A percentile compares a stretch with the other conserved stretches of the same genome.
Evolutionary conservation across 345 rosid species (phyloP).

Genomic region (Linum trigynum): DNA sequence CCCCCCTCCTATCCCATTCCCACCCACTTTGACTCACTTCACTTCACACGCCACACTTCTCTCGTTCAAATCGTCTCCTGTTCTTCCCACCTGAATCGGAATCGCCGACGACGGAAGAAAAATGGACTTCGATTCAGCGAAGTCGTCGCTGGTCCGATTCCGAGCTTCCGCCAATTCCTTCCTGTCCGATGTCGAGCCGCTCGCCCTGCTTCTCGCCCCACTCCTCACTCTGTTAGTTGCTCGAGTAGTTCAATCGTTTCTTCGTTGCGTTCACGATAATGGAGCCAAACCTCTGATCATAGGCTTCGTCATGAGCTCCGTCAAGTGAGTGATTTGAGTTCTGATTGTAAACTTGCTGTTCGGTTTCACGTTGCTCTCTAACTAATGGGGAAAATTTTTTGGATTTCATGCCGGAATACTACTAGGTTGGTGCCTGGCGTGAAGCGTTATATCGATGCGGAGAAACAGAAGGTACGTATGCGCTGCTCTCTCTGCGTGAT

Average conservation of each 20-base stretch:
- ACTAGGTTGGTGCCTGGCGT: conserved; percentile 76
- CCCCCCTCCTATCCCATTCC: neutral
- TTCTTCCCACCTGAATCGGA: neutral
- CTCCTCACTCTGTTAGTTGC: conserved; percentile 54
- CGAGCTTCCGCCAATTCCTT: conserved; percentile 50
- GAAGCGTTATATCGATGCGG: conserved; percentile 61
- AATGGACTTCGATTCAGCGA: neutral
- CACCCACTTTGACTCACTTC: neutral
- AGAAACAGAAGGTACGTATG: conserved; percentile 84
- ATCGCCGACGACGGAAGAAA: neutral
- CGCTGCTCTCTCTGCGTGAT: conserved; percentile 1
- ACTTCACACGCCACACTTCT: neutral
- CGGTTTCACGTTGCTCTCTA: neutral
- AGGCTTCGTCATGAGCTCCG: conserved; percentile 40
- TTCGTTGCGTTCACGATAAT: conserved; percentile 39
- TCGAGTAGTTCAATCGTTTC: conserved; percentile 36
- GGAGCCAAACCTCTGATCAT: conserved; percentile 50
- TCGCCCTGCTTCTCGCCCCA: conserved; percentile 51
- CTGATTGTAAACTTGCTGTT: neutral
- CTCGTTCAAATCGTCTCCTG: neutral
- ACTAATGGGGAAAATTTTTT: neutral
- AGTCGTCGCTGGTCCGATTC: conserved; percentile 16
- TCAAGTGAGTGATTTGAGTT: conserved; percentile 42
- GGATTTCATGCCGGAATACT: neutral
- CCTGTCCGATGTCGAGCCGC: conserved; percentile 64